A percentile compares a stretch with the other conserved stretches of the same genome.
Evolutionary conservation across 106 monocot genomes (phyloP).

Genomic region (Iris macrosiphon): DNA sequence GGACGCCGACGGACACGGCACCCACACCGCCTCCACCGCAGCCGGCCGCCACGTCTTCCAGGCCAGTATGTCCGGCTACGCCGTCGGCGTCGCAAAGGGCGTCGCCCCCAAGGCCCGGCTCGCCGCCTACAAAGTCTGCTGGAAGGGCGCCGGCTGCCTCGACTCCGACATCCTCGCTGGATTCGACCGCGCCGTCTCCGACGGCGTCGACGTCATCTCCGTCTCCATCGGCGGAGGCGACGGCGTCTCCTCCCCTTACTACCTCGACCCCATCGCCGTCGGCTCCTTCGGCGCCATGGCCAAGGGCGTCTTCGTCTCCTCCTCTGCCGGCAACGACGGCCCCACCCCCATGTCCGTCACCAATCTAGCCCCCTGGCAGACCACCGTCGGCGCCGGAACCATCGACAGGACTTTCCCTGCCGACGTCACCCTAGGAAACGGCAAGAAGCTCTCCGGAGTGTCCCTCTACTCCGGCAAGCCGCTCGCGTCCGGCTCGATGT

Average conservation of each 20-base stretch:
- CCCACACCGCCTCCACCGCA: slow-evolving; percentile 94
- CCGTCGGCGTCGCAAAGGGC: slow-evolving; percentile 86
- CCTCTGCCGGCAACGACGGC: slow-evolving; percentile 93
- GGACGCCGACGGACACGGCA: slow-evolving; percentile 96
- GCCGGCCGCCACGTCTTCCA: slow-evolving; percentile 78
- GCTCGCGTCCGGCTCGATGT: slow-evolving; percentile 24
- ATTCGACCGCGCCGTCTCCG: slow-evolving; percentile 81
- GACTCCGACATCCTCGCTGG: slow-evolving; percentile 98
- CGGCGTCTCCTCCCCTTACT: slow-evolving; percentile 72
- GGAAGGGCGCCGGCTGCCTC: slow-evolving; percentile 82
- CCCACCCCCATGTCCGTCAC: slow-evolving; percentile 86
- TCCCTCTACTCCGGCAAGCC: slow-evolving; percentile 77
- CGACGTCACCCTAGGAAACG: slow-evolving; percentile 71
- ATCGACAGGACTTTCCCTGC: slow-evolving; percentile 92
- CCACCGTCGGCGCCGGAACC: slow-evolving; percentile 89
- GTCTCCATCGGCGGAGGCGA: slow-evolving; percentile 91
- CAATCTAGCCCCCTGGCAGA: slow-evolving; percentile 88
- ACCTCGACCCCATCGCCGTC: slow-evolving; percentile 89
- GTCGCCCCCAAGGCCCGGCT: slow-evolving; percentile 89
- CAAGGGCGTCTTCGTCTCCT: slow-evolving; percentile 67
- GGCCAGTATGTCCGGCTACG: slow-evolving; percentile 79
- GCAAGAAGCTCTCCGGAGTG: slow-evolving; percentile 51
- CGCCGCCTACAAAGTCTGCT: slow-evolving; percentile 91
- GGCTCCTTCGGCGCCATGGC: slow-evolving; percentile 75
- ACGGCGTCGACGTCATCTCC: slow-evolving; percentile 90